These are phyloP conservation scores for Pseudomonodictys pantanalensis DNA, from an alignment of 495 filamentous ascomycete genomes.

Conservation along the genomic window DNA sequence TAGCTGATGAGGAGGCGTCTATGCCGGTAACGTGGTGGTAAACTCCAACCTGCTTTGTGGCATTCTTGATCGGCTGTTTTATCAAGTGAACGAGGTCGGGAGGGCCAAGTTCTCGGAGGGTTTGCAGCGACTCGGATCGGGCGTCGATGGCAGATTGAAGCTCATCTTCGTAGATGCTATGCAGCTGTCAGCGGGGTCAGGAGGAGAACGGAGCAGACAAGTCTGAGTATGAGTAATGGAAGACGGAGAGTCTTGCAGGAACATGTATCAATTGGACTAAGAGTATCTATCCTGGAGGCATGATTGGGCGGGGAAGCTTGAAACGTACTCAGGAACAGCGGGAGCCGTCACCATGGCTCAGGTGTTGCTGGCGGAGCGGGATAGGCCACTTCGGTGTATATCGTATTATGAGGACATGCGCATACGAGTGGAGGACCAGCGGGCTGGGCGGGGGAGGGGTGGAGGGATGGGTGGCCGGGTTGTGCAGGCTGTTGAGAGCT, in stretches of 20 bases:
- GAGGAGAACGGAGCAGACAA: slow-evolving; percentile 1
- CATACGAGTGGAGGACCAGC: background rate
- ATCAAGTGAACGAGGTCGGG: slow-evolving; percentile 93
- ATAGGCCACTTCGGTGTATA: background rate
- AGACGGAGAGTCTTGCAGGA: background rate
- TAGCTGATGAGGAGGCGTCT: slow-evolving; percentile 95
- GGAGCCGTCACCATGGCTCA: slow-evolving; percentile 33
- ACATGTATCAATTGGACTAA: background rate
- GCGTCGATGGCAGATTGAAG: slow-evolving; percentile 83
- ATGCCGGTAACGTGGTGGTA: slow-evolving; percentile 99
- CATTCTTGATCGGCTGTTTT: slow-evolving; percentile 71
- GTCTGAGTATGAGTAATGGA: background rate
- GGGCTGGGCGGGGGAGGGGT: background rate
- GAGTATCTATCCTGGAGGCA: background rate
- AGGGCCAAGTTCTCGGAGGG: slow-evolving; percentile 86
- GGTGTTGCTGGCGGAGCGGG: slow-evolving; percentile 12
- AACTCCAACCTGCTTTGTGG: slow-evolving; percentile 70
- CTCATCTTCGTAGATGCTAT: slow-evolving; percentile 86
- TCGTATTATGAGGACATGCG: background rate
- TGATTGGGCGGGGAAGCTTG: background rate
- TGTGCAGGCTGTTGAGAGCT: background rate
- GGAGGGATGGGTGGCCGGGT: background rate
- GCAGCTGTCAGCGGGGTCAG: slow-evolving; percentile 26
- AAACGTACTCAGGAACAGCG: slow-evolving; percentile 39
- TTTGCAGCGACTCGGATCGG: slow-evolving; percentile 79